These are phyloP conservation scores for Colletotrichum sp. DNA, from an alignment of 2,329 filamentous ascomycete genomes.

Conservation along the genomic window DNA sequence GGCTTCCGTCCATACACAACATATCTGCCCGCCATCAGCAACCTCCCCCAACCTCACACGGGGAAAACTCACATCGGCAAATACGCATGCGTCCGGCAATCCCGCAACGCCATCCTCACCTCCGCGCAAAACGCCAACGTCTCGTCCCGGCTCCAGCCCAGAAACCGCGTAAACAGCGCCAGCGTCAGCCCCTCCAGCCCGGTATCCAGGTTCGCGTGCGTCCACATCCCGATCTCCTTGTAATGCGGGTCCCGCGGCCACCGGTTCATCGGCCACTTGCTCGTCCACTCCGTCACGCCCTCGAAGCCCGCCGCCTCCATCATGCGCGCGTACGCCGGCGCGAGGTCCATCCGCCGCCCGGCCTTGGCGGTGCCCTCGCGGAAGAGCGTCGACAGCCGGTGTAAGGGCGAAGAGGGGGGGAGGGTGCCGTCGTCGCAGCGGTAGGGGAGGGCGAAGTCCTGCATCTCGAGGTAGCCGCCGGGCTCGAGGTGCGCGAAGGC, in stretches of 20 bases:
- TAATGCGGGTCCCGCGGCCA: constrained; percentile 40
- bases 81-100: constrained; percentile 31
- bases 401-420: constrained; percentile 28
- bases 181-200: constrained; percentile 39
- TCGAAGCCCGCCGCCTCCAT: constrained; percentile 37
- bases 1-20: constrained; percentile 20
- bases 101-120: constrained; percentile 27
- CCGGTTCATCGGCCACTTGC: constrained; percentile 39
- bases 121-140: constrained; percentile 27
- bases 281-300: constrained; percentile 32
- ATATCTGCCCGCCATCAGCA: neutral
- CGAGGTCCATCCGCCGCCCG: constrained; percentile 33
- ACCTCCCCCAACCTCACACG: neutral
- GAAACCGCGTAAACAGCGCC: constrained; percentile 39
- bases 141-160: constrained; percentile 39
- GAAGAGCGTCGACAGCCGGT: constrained; percentile 32
- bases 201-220: constrained; percentile 32
- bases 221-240: constrained; percentile 39
- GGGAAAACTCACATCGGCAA: constrained; percentile 15
- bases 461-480: constrained; percentile 38
- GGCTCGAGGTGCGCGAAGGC: constrained; percentile 33
- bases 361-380: constrained; percentile 33
- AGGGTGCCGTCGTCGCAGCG: constrained; percentile 37
- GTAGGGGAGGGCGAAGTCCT: constrained; percentile 31
- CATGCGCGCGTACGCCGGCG: constrained; percentile 27